Evolutionary conservation across 352 stramenopile species (phyloP), one percentile per base, ranked within the genome.

Genomic region (Phytophthora chlamydospora): DNA sequence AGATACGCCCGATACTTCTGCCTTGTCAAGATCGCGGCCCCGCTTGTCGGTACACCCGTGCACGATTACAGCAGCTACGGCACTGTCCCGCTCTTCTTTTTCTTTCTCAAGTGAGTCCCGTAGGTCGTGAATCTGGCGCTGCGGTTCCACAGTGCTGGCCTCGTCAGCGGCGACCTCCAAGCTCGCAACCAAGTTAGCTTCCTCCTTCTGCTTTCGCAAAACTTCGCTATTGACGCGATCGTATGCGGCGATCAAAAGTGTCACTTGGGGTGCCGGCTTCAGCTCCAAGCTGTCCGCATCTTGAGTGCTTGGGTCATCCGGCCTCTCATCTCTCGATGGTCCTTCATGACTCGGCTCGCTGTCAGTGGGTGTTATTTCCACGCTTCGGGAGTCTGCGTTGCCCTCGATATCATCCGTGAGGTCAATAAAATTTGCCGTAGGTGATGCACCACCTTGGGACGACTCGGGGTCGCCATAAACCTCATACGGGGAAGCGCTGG

Each of bases 61-160:
- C 5, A 49, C 33, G 13, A 68, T 68, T 6, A 85, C 49, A 19
- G 72, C 72, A 16, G 74, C 76, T 17, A 85, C 43, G 19, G 76
- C 72, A 4, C 62, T 60, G 31, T 85, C 66, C 6, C 60, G 44
- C 24, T 58, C 40, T 2, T 52, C 39, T 16, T 66, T 68, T 14
- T 75, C 62, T 8, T 42, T 27, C 31, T 76, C 42, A 41, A 84
- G 74, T 7, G 50, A 32, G 2, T 34, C 48, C 4, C 73, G 47
- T 27, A 87, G 42, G 27, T 75, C 52, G 32, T 65, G 19, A 24
- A 73, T 66, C 24, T 73, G 63, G 11, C 40, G 44, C 47, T 59
- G 66, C 21, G 69, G 56, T 14, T 68, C 40, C 10, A 62, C 54
- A 4, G 54, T 49, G 11, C 50, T 45, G 3, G 29, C 19, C 11